Evolutionary conservation across 768 basidiomycete species (phyloP).

Genomic region (Mycena indigotica): DNA sequence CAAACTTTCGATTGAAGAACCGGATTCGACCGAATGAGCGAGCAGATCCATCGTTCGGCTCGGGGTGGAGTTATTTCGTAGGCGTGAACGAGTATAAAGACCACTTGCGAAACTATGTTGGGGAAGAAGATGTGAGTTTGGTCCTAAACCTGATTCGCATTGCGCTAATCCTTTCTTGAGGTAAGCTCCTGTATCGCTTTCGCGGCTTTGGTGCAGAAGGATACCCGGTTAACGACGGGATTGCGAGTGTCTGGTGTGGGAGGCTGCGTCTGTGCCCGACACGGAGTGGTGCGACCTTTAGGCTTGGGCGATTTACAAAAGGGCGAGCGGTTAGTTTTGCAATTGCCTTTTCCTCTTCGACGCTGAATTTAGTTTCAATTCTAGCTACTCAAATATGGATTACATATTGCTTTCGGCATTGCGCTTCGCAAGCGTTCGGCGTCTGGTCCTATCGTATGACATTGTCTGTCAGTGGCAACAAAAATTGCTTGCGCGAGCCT

Average conservation of each 20-base stretch:
- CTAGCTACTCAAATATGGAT: constrained; percentile 23
- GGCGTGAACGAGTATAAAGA: constrained; percentile 4
- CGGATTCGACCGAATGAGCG: constrained; percentile 5
- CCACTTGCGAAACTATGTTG: neutral
- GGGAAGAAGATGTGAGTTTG: constrained; percentile 1
- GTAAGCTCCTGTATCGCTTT: constrained; percentile 7
- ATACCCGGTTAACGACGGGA: constrained; percentile 14
- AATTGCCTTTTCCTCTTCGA: neutral
- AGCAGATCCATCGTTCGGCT: constrained; percentile 17
- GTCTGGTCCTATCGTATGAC: constrained; percentile 19
- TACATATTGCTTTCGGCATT: constrained; percentile 18
- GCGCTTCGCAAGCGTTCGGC: neutral
- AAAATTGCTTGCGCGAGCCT: constrained; percentile 1
- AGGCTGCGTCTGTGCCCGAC: constrained; percentile 15
- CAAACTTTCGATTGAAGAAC: constrained; percentile 25
- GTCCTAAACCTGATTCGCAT: neutral
- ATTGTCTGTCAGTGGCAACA: constrained; percentile 25
- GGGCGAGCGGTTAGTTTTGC: constrained; percentile 16
- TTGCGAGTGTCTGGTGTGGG: constrained; percentile 10
- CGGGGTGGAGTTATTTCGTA: constrained; percentile 17
- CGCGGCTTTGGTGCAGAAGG: constrained; percentile 12
- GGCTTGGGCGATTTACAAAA: constrained; percentile 29
- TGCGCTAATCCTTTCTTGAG: constrained; percentile 2
- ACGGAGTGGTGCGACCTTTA: constrained; percentile 29
- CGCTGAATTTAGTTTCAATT: neutral